phyloP scores from a whole-genome alignment of 1,284 basidiomycete genomes.

The Porogramme epimiltina region DNA sequence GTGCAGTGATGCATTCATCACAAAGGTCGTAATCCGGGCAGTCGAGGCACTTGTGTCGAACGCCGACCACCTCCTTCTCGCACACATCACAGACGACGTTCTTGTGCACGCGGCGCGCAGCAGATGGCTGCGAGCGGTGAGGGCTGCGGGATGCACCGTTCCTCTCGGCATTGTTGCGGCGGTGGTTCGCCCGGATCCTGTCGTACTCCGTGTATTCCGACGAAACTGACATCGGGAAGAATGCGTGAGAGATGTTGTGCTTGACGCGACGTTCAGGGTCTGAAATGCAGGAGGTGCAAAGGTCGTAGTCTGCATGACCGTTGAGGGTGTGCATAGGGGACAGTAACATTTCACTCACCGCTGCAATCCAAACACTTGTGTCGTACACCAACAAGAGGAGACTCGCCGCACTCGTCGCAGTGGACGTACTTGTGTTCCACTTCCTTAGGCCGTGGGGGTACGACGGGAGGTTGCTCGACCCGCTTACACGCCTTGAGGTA shows the following conservation, averaged over 20 bases:
- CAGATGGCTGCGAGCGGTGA: constrained; percentile 32
- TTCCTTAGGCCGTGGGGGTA: not conserved
- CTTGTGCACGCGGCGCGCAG: constrained; percentile 33
- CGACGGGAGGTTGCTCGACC: constrained; percentile 32
- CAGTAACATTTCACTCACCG: constrained; percentile 11
- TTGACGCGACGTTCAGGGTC: constrained; percentile 39
- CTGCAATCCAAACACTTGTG: constrained; percentile 72
- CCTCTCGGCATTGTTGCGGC: constrained; percentile 74
- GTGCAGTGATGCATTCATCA: constrained; percentile 51
- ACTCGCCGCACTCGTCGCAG: constrained; percentile 71
- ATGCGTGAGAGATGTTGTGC: constrained; percentile 17
- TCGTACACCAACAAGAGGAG: constrained; percentile 46
- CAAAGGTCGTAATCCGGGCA: constrained; percentile 80
- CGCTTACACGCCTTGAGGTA: constrained; percentile 42
- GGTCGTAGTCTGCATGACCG: constrained; percentile 57
- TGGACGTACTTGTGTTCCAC: constrained; percentile 24
- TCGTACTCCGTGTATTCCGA: constrained; percentile 10
- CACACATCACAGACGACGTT: constrained; percentile 69
- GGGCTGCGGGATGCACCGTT: constrained; percentile 46
- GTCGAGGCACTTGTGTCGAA: constrained; percentile 76
- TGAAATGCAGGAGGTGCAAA: constrained; percentile 63
- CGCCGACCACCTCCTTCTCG: constrained; percentile 52
- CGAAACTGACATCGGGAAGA: constrained; percentile 6
- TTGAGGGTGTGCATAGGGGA: not conserved
- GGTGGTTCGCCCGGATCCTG: constrained; percentile 46